phyloP scores from a whole-genome alignment of 2,329 filamentous ascomycete species.

The Huntiella moniliformis region DNA sequence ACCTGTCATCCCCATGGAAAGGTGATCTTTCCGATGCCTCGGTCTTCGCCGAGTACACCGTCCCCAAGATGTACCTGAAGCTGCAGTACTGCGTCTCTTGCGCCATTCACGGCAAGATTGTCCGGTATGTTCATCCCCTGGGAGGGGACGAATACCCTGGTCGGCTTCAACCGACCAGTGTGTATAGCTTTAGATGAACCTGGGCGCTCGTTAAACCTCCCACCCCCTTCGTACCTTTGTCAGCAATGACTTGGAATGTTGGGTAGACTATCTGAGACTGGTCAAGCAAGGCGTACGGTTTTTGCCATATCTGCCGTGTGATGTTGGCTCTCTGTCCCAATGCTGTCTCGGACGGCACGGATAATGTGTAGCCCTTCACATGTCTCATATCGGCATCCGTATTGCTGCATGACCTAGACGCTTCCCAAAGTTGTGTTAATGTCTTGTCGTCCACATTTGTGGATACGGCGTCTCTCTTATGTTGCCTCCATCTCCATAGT shows the following conservation, averaged over 20 bases:
- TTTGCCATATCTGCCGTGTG: not conserved
- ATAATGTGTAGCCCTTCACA: not conserved
- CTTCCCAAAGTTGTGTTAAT: constrained; percentile 8
- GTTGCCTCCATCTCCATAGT: not conserved
- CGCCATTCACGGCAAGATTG: constrained; percentile 99
- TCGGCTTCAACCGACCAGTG: constrained; percentile 2
- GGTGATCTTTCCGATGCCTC: constrained; percentile 99
- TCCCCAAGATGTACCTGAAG: constrained; percentile 99
- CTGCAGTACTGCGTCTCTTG: constrained; percentile 99
- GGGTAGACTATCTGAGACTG: not conserved
- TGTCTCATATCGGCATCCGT: not conserved
- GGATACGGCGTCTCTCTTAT: not conserved
- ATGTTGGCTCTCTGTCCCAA: not conserved
- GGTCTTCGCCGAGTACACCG: constrained; percentile 97
- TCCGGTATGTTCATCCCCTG: constrained; percentile 66
- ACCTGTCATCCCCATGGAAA: constrained; percentile 20
- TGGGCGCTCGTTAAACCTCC: constrained; percentile 32
- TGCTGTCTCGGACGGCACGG: not conserved
- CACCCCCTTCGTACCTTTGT: constrained; percentile 14
- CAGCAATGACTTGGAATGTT: not conserved
- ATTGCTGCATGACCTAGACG: constrained; percentile 1
- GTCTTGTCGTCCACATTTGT: not conserved
- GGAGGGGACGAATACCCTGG: constrained; percentile 39
- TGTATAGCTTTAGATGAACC: constrained; percentile 29
- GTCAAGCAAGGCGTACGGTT: not conserved